Evolutionary conservation across 768 basidiomycete species (phyloP).

Genomic region (Suillus luteus): DNA sequence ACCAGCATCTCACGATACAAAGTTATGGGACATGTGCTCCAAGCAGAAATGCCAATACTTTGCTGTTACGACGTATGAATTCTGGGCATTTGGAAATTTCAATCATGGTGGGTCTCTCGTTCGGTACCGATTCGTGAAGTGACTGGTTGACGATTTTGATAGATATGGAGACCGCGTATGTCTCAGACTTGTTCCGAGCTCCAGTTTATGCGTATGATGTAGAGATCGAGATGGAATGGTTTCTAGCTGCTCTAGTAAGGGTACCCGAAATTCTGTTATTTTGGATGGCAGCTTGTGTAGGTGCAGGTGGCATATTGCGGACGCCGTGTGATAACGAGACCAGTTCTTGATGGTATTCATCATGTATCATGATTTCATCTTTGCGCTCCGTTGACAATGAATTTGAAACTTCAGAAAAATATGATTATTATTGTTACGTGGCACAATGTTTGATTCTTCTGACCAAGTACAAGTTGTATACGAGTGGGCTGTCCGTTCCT

Average conservation of each 20-base stretch:
- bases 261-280: constrained; percentile 8
- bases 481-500: neutral
- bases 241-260: too few relatives aligned
- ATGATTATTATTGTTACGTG: neutral
- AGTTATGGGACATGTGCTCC: constrained; percentile 12
- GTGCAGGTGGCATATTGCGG: neutral
- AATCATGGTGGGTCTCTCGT: neutral
- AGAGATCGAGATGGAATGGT: neutral
- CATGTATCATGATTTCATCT: neutral
- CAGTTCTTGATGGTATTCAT: neutral
- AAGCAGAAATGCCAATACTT: constrained; percentile 11
- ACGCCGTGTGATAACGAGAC: neutral
- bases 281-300: constrained; percentile 13
- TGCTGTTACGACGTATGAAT: constrained; percentile 10
- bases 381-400: neutral
- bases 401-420: neutral
- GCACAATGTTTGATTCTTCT: too few relatives aligned
- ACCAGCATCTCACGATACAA: neutral
- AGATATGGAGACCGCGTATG: neutral
- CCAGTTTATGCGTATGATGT: neutral
- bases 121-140: neutral
- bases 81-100: constrained; percentile 13
- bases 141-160: neutral
- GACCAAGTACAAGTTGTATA: too few relatives aligned
- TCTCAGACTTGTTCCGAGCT: constrained; percentile 9